Conservation (phyloP, 169 alveolate genomes). For the Plasmodium vivax region DNA sequence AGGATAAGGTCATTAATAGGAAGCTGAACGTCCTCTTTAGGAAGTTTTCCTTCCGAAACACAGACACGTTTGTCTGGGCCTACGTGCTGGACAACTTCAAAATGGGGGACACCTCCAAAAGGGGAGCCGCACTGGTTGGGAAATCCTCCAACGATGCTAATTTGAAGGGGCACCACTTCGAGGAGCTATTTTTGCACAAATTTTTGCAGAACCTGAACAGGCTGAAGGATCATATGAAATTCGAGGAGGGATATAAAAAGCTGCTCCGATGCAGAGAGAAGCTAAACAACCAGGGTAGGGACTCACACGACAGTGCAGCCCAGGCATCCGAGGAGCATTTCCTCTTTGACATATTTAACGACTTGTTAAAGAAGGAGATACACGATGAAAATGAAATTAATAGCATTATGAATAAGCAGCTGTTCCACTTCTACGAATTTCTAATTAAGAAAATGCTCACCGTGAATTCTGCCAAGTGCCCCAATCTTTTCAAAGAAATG, state of each 20-base stretch:
- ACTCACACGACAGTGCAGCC: background rate
- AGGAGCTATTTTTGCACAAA: constrained; percentile 18
- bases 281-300: background rate
- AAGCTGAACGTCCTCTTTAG: constrained; percentile 37
- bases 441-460: constrained; percentile 11
- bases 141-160: background rate
- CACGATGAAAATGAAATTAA: background rate
- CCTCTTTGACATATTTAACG: constrained; percentile 18
- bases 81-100: constrained; percentile 27
- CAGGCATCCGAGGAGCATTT: background rate
- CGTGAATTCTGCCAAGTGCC: background rate
- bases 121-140: background rate
- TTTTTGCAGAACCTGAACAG: constrained; percentile 22
- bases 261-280: constrained; percentile 15
- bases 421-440: constrained; percentile 15
- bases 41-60: constrained; percentile 34
- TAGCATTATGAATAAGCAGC: background rate
- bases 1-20: constrained; percentile 14
- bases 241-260: constrained; percentile 36
- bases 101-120: background rate
- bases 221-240: constrained; percentile 25
- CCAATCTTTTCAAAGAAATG: constrained; percentile 43
- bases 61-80: constrained; percentile 38
- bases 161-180: background rate
- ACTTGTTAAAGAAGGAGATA: background rate